These are phyloP conservation scores for Melastoma malabathricum DNA, from an alignment of 345 rosid genomes.

Conservation along the genomic window DNA sequence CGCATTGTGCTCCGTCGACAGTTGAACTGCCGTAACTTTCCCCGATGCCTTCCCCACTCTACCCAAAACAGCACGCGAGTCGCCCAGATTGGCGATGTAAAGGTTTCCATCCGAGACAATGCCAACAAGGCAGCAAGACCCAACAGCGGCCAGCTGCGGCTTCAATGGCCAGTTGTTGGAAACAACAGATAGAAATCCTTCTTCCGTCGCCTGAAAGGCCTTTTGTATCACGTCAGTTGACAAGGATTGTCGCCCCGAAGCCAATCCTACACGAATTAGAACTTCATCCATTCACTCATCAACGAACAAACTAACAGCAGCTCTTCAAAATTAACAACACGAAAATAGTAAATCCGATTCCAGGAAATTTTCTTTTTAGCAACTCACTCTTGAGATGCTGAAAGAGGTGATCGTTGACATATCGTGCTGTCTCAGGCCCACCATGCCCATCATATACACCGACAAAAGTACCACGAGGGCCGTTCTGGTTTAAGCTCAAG, in stretches of 20 bases:
- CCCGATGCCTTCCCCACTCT: slow-evolving; percentile 30
- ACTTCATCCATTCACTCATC: not conserved
- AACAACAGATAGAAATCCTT: slow-evolving; percentile 32
- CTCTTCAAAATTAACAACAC: not conserved
- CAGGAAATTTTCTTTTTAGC: not conserved
- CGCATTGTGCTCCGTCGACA: slow-evolving; percentile 38
- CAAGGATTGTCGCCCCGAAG: slow-evolving; percentile 32
- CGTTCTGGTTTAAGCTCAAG: slow-evolving; percentile 26
- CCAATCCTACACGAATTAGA: slow-evolving; percentile 18
- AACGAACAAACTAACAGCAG: not conserved
- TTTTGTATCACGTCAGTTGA: slow-evolving; percentile 35
- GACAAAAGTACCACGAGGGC: slow-evolving; percentile 33
- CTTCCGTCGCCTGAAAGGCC: slow-evolving; percentile 46
- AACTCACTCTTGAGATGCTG: slow-evolving; percentile 36
- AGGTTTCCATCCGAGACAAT: slow-evolving; percentile 26
- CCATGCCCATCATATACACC: slow-evolving; percentile 46
- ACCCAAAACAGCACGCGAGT: slow-evolving; percentile 43
- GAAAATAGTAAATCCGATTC: no score
- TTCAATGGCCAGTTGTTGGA: slow-evolving; percentile 32
- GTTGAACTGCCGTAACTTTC: slow-evolving; percentile 33
- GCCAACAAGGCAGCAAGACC: slow-evolving; percentile 41
- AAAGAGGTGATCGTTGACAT: slow-evolving; percentile 31
- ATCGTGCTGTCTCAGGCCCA: slow-evolving; percentile 37
- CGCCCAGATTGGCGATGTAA: slow-evolving; percentile 35
- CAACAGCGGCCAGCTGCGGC: slow-evolving; percentile 45